These are phyloP conservation scores for Excoecaria cochinchinensis DNA, from an alignment of 345 rosid species.

Conservation along the genomic window DNA sequence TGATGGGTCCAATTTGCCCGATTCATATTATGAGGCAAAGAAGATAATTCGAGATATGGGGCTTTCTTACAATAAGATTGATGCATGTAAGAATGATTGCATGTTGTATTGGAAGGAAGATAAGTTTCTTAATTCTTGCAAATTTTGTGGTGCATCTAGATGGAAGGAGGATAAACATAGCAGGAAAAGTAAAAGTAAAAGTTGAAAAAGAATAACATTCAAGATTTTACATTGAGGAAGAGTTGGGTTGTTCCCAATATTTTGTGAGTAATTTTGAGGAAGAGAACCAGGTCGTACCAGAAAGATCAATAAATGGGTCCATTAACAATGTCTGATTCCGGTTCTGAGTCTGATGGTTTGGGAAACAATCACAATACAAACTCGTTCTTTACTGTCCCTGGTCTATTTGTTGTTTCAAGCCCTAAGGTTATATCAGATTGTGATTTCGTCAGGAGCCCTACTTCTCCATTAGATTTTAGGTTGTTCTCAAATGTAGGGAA, in stretches of 20 bases:
- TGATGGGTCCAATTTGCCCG: too few relatives aligned
- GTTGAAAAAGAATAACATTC: too few relatives aligned
- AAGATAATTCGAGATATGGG: too few relatives aligned
- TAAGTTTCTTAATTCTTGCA: too few relatives aligned
- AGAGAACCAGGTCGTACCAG: slow-evolving; percentile 51
- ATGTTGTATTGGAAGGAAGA: too few relatives aligned
- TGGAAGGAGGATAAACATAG: too few relatives aligned
- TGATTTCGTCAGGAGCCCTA: slow-evolving; percentile 86
- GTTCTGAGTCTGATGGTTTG: slow-evolving; percentile 30
- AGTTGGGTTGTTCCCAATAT: not conserved
- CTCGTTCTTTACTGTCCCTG: slow-evolving; percentile 51
- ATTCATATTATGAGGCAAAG: too few relatives aligned
- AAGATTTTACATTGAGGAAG: too few relatives aligned
- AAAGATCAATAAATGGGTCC: slow-evolving; percentile 55
- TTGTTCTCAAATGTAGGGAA: slow-evolving; percentile 52
- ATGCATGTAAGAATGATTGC: too few relatives aligned
- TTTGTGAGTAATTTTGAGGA: slow-evolving; percentile 35
- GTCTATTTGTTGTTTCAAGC: slow-evolving; percentile 64
- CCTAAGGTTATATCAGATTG: slow-evolving; percentile 58
- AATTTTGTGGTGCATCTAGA: too few relatives aligned
- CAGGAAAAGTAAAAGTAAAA: too few relatives aligned
- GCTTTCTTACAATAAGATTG: too few relatives aligned
- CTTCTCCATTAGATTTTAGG: slow-evolving; percentile 79
- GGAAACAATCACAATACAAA: slow-evolving; percentile 35
- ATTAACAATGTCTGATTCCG: slow-evolving; percentile 42